Conservation (phyloP, 2,329 filamentous ascomycete genomes). For the Knufia fluminis region DNA sequence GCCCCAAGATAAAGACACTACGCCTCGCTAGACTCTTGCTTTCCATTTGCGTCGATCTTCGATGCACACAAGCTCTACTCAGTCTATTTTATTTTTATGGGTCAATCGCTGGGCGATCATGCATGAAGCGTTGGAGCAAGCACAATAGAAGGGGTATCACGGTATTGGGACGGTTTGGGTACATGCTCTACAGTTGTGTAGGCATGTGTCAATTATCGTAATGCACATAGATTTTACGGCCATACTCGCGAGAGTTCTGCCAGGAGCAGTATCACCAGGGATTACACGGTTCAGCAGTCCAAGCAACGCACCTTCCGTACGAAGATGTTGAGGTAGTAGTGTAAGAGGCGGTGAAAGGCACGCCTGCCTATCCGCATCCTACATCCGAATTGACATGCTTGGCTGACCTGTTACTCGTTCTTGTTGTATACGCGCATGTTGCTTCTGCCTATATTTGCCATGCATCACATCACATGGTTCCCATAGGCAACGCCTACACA, state of each 20-base stretch:
- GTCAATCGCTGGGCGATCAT: constrained; percentile 3
- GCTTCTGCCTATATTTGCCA: neutral
- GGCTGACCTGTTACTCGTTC: neutral
- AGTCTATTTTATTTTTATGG: neutral
- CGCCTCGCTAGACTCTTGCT: neutral
- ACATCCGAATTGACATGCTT: neutral
- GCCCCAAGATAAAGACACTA: neutral
- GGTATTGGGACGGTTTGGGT: neutral
- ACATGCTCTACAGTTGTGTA: too few relatives aligned
- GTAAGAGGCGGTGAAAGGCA: neutral
- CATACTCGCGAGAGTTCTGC: neutral
- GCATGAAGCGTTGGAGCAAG: constrained; percentile 4
- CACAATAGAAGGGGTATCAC: neutral
- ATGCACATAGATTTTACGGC: neutral
- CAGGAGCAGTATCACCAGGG: neutral
- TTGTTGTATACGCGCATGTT: neutral
- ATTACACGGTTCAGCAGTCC: neutral
- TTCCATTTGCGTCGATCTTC: neutral
- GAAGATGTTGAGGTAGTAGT: neutral
- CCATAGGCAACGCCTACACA: neutral
- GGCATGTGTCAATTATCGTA: neutral
- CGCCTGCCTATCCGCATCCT: neutral
- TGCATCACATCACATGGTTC: neutral
- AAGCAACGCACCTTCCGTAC: neutral
- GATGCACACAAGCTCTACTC: neutral